Base-by-base conservation (phyloP, 2,329 filamentous ascomycete species). In the Verticillium zaregamsianum region DNA sequence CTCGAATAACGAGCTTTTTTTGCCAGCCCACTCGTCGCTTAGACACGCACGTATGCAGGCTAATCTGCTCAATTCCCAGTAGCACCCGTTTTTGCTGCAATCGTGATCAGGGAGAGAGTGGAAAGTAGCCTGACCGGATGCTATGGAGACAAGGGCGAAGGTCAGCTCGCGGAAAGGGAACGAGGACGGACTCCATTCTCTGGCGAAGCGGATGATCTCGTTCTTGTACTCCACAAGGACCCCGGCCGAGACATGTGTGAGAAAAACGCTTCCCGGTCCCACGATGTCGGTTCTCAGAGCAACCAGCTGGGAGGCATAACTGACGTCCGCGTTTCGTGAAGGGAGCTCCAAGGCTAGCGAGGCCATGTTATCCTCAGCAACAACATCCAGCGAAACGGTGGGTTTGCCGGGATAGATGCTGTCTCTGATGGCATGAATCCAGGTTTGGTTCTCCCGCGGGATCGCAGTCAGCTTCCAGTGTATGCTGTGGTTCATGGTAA, bases 121-220 rank as follows among this genome's bases (percentile, higher is more conserved):
- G 28, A 59, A 62, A 3, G 23, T 57, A 56, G 55, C 61, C 31
- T 61, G 59, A 25, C 58, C 58, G 23, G 64, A 63, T 8, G 64
- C 55, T 33, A 66, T 62, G 6, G 59, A 64, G 23, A 66, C 58
- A 37, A 66, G 59, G 12, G 63, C 63, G 49, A 67, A 67, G 28
- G 57, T 9, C 40, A 67, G 28, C 58, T 67, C 66, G 45, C 66
- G 65, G 35, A 67, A 65, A 37, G 65, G 65, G 35, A 67, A 67
- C 9, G 65, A 66, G 31, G 59, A 58, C 12, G 62, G 54, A 57
- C 57, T 65, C 65, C 66, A 67, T 35, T 63, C 62, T 31, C 59
- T 58, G 15, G 59, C 63, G 55, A 67, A 65, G 12, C 39, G 5
- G 25, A 61, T 40, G 2, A 66, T 64, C 5, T 59, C 52, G 7